Percentiles rank a stretch among this genome's conserved stretches.
Conservation (phyloP, 208 protist genomes). For the Herpetomonas samuelpessoai region DNA sequence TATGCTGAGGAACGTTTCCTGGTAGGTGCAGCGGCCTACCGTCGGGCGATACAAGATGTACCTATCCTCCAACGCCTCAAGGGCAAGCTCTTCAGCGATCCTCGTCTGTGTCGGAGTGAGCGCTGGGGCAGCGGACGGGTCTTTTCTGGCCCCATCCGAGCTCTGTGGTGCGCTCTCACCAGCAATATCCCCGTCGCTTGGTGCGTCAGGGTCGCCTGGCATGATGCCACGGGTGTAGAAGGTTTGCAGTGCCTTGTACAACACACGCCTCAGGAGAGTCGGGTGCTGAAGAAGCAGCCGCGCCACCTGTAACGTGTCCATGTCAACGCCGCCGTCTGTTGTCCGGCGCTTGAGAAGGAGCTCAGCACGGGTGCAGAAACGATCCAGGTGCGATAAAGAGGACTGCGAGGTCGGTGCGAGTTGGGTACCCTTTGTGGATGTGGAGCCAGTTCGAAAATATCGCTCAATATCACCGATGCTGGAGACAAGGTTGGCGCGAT, state of each 20-base stretch:
- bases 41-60: constrained; percentile 67
- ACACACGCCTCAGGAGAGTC: constrained; percentile 20
- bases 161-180: not conserved
- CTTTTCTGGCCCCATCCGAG: not conserved
- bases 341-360: constrained; percentile 37
- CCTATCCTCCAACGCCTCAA: constrained; percentile 73
- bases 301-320: constrained; percentile 9
- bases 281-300: constrained; percentile 34
- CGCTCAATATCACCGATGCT: constrained; percentile 82
- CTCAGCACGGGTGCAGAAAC: constrained; percentile 49
- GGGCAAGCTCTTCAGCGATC: constrained; percentile 32
- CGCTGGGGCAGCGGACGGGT: not conserved
- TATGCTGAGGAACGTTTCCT: constrained; percentile 74
- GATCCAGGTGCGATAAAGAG: constrained; percentile 44
- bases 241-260: constrained; percentile 31
- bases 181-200: not conserved
- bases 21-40: constrained; percentile 48
- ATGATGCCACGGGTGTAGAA: constrained; percentile 34
- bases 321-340: not conserved
- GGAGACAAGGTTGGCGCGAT: constrained; percentile 66
- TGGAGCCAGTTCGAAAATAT: constrained; percentile 75
- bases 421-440: constrained; percentile 66
- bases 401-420: constrained; percentile 61
- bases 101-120: constrained; percentile 11
- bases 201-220: constrained; percentile 19